Conservation (phyloP, 2,329 filamentous ascomycete genomes). For the Fusarium tuaranense region DNA sequence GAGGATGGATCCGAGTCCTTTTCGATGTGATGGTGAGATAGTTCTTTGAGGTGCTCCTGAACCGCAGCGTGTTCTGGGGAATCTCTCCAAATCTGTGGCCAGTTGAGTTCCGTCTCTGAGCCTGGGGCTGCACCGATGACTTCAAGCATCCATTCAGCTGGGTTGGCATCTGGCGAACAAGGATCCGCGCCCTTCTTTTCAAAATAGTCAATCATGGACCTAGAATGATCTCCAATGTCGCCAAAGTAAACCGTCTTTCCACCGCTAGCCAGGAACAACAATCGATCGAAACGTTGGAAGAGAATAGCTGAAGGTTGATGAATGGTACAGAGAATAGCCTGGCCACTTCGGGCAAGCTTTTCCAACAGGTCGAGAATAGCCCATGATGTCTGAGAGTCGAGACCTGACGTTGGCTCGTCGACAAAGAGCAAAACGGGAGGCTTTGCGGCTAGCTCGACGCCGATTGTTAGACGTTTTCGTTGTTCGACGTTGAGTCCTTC, state of each 20-base stretch:
- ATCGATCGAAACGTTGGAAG: slow-evolving; percentile 65
- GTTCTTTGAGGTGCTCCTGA: slow-evolving; percentile 49
- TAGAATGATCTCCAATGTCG: slow-evolving; percentile 68
- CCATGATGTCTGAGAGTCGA: slow-evolving; percentile 71
- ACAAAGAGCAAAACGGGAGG: slow-evolving; percentile 68
- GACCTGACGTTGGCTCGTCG: slow-evolving; percentile 68
- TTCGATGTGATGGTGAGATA: slow-evolving; percentile 12
- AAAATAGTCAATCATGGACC: slow-evolving; percentile 69
- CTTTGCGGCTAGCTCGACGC: slow-evolving; percentile 65
- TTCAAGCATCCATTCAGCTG: slow-evolving; percentile 76
- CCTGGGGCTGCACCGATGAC: slow-evolving; percentile 59
- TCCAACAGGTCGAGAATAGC: slow-evolving; percentile 68
- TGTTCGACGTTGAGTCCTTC: slow-evolving; percentile 70
- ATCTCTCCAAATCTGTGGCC: slow-evolving; percentile 51
- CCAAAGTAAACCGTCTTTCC: slow-evolving; percentile 76
- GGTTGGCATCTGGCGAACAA: slow-evolving; percentile 68
- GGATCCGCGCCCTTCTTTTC: slow-evolving; percentile 68
- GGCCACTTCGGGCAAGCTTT: slow-evolving; percentile 64
- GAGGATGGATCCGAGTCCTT: slow-evolving; percentile 17
- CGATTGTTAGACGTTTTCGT: slow-evolving; percentile 68
- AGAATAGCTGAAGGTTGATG: slow-evolving; percentile 63
- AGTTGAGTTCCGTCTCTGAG: slow-evolving; percentile 56
- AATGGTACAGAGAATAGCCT: slow-evolving; percentile 64
- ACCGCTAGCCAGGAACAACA: slow-evolving; percentile 70
- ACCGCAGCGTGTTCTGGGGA: slow-evolving; percentile 47